These are phyloP conservation scores for Coemansia sp. DNA, from an alignment of 192 early-diverging fungal species.

Conservation along the genomic window DNA sequence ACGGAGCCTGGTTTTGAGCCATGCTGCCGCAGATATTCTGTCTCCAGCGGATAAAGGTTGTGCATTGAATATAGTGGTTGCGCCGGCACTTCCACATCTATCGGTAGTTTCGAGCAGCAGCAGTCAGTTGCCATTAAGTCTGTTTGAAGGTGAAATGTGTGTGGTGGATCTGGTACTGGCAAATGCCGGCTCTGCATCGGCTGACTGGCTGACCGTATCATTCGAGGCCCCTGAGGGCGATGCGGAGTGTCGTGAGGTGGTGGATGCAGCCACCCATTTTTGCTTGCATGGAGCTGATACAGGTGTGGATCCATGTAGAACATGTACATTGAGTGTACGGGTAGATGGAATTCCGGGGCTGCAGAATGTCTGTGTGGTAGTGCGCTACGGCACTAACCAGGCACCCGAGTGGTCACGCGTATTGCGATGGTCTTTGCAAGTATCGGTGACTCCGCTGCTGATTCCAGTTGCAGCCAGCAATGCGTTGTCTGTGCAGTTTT, in stretches of 20 bases:
- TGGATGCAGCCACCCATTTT: conserved; percentile 30
- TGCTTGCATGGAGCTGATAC: conserved; percentile 4
- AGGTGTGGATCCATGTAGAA: neutral
- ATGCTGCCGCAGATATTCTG: conserved; percentile 8
- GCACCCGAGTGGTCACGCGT: conserved; percentile 26
- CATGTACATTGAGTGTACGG: conserved; percentile 18
- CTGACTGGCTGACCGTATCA: conserved; percentile 12
- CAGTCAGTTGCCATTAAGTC: conserved; percentile 20
- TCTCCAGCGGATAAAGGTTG: conserved; percentile 26
- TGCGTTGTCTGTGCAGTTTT: conserved; percentile 14
- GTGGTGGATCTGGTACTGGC: conserved; percentile 24
- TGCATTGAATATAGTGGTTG: conserved; percentile 19
- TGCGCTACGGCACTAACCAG: conserved; percentile 22
- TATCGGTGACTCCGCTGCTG: conserved; percentile 30
- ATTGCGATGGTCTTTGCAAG: conserved; percentile 35
- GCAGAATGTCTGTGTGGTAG: conserved; percentile 22
- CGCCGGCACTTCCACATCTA: conserved; percentile 27
- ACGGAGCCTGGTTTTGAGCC: conserved; percentile 17
- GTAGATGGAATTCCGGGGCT: conserved; percentile 28
- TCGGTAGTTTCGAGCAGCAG: conserved; percentile 17
- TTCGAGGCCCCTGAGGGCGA: conserved; percentile 37
- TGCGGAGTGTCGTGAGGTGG: conserved; percentile 24
- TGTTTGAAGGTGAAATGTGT: conserved; percentile 43
- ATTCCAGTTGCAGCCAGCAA: conserved; percentile 7
- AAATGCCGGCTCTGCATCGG: conserved; percentile 12